Evolutionary conservation across 164 flowering plant species (phyloP).

Genomic region (Sextonia rubra): DNA sequence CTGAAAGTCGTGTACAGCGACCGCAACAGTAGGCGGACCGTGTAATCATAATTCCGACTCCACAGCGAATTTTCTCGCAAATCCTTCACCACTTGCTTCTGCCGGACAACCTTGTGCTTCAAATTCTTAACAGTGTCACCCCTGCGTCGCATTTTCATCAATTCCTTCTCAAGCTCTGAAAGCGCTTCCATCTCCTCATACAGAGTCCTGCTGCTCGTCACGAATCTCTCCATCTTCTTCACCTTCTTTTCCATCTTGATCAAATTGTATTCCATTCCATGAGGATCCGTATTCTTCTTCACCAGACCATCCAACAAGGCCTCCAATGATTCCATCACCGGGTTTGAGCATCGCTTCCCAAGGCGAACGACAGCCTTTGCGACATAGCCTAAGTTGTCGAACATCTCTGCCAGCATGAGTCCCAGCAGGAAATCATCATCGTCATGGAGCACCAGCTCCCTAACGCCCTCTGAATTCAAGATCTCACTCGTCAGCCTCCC

Average conservation of each 20-base stretch:
- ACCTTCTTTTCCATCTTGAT: constrained; percentile 85
- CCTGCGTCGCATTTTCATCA: constrained; percentile 53
- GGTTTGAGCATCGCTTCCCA: constrained; percentile 56
- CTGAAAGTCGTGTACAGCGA: constrained; percentile 58
- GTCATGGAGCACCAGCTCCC: constrained; percentile 73
- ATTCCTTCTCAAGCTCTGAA: constrained; percentile 61
- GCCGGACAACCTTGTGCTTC: constrained; percentile 65
- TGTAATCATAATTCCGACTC: constrained; percentile 70
- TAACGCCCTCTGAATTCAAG: constrained; percentile 51
- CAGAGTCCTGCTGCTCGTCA: constrained; percentile 47
- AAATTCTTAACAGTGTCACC: constrained; percentile 29
- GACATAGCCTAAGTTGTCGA: constrained; percentile 43
- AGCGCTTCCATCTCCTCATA: constrained; percentile 84
- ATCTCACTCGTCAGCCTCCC: constrained; percentile 52
- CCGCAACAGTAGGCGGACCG: constrained; percentile 55
- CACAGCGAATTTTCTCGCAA: constrained; percentile 61
- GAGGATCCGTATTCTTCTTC: constrained; percentile 26
- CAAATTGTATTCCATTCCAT: constrained; percentile 50
- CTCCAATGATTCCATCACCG: constrained; percentile 54
- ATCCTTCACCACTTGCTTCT: constrained; percentile 66
- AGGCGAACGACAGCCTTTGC: constrained; percentile 63
- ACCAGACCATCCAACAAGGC: constrained; percentile 45
- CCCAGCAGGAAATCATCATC: constrained; percentile 54
- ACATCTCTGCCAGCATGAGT: constrained; percentile 54
- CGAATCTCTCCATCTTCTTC: constrained; percentile 73